Conservation (phyloP, 768 basidiomycete species). For the Mycena alexandri region DNA sequence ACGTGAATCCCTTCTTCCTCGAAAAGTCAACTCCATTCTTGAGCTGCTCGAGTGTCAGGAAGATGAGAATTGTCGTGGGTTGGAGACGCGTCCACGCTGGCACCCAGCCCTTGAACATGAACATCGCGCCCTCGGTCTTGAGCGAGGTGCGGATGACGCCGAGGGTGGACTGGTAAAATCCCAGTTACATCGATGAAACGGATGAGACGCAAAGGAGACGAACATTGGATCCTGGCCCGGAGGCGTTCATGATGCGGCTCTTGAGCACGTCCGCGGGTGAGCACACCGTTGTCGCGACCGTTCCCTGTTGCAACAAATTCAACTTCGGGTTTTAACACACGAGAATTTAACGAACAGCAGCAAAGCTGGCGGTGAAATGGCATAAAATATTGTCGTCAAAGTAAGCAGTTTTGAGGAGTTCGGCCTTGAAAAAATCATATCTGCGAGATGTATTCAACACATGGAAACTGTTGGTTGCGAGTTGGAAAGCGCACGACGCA, state of each 20-base stretch:
- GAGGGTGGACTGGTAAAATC: slow-evolving; percentile 68
- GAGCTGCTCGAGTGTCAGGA: slow-evolving; percentile 85
- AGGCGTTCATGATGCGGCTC: slow-evolving; percentile 92
- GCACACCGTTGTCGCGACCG: slow-evolving; percentile 90
- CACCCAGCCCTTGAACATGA: slow-evolving; percentile 95
- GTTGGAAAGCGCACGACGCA: slow-evolving; percentile 71
- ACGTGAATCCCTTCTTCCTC: slow-evolving; percentile 56
- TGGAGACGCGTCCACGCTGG: slow-evolving; percentile 90
- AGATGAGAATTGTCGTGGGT: slow-evolving; percentile 90
- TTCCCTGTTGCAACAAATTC: slow-evolving; percentile 65
- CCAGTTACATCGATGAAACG: too few relatives aligned
- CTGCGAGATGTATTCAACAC: slow-evolving; percentile 49
- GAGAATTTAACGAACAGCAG: slow-evolving; percentile 67
- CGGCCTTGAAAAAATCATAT: slow-evolving; percentile 93
- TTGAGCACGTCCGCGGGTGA: slow-evolving; percentile 91
- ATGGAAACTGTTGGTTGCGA: background rate
- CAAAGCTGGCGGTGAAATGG: slow-evolving; percentile 90
- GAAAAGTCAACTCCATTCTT: slow-evolving; percentile 78
- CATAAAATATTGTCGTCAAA: slow-evolving; percentile 86
- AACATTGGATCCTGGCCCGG: slow-evolving; percentile 82
- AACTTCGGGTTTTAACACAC: background rate
- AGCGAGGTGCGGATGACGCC: slow-evolving; percentile 77
- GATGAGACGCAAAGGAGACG: slow-evolving; percentile 43
- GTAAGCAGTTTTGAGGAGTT: slow-evolving; percentile 76
- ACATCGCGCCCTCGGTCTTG: slow-evolving; percentile 82